phyloP scores from a whole-genome alignment of 495 filamentous ascomycete genomes.

The Lophiotrema nucula region DNA sequence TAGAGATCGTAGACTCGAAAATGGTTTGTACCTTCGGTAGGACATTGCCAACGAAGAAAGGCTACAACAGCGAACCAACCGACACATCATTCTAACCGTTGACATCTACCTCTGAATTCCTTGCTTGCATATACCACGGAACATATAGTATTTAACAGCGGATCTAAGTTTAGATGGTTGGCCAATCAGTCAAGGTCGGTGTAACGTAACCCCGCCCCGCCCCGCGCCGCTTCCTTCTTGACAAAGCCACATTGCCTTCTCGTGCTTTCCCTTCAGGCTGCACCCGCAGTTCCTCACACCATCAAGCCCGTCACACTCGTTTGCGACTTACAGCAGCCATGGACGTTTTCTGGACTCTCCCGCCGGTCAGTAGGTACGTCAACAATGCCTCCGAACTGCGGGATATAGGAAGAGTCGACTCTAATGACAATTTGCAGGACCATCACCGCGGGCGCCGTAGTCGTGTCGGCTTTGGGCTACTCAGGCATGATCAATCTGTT shows the following conservation, averaged over 20 bases:
- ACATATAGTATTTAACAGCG: too few species aligned
- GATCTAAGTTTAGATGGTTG: too few species aligned
- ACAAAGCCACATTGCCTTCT: slow-evolving; percentile 17
- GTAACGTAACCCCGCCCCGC: slow-evolving; percentile 16
- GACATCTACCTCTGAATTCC: too few species aligned
- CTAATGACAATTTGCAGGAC: slow-evolving; percentile 60
- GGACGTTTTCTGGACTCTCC: slow-evolving; percentile 69
- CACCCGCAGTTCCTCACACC: slow-evolving; percentile 20
- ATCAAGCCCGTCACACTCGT: slow-evolving; percentile 8
- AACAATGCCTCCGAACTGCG: too few species aligned
- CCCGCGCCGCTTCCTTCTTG: slow-evolving; percentile 20
- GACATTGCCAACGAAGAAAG: not conserved
- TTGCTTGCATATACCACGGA: too few species aligned
- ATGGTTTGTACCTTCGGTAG: not conserved
- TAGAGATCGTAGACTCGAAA: too few species aligned
- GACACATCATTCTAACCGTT: not conserved
- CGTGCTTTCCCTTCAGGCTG: slow-evolving; percentile 22
- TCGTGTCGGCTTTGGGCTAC: slow-evolving; percentile 60
- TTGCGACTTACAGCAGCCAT: slow-evolving; percentile 34
- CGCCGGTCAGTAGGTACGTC: slow-evolving; percentile 67
- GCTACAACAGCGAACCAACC: not conserved
- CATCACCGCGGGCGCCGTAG: slow-evolving; percentile 64
- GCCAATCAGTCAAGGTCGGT: slow-evolving; percentile 18
- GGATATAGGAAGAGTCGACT: slow-evolving; percentile 24
- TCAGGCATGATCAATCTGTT: slow-evolving; percentile 55